Conservation (phyloP, 768 basidiomycete species). For the Termitomyces sp. region DNA sequence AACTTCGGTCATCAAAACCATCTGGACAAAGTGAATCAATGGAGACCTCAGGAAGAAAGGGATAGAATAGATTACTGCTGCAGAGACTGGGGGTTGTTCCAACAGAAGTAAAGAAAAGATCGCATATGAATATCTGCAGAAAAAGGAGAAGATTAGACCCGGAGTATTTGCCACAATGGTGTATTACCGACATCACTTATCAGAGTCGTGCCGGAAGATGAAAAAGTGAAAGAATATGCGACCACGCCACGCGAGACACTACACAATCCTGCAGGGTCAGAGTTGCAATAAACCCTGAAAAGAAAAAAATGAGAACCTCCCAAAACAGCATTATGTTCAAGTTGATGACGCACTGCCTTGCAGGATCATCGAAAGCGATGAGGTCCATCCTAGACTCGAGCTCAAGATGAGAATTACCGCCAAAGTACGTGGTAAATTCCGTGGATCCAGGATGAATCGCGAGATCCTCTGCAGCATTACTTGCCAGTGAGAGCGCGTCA, state of each 20-base stretch:
- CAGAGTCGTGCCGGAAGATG: not conserved
- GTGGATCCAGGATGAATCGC: not conserved
- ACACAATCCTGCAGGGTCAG: not conserved
- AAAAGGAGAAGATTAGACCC: not conserved
- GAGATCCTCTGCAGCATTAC: not conserved
- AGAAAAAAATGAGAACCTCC: not conserved
- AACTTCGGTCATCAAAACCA: not conserved
- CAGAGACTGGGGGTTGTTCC: not conserved
- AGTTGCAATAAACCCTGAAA: not conserved
- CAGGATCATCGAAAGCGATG: not conserved
- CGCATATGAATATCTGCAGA: not conserved
- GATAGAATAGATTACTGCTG: not conserved
- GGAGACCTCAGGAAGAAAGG: not conserved
- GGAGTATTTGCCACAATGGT: no score
- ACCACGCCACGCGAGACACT: not conserved
- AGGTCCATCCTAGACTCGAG: not conserved
- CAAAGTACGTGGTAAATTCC: not conserved
- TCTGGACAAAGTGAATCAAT: not conserved
- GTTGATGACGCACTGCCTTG: not conserved
- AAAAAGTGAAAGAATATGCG: not conserved
- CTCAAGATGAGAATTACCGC: not conserved
- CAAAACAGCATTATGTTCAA: no score
- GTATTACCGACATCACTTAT: not conserved
- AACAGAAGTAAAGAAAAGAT: not conserved
- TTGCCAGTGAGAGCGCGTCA: not conserved